Base-by-base conservation (phyloP, 2,329 filamentous ascomycete species). In the Elsinoe necatrix region DNA sequence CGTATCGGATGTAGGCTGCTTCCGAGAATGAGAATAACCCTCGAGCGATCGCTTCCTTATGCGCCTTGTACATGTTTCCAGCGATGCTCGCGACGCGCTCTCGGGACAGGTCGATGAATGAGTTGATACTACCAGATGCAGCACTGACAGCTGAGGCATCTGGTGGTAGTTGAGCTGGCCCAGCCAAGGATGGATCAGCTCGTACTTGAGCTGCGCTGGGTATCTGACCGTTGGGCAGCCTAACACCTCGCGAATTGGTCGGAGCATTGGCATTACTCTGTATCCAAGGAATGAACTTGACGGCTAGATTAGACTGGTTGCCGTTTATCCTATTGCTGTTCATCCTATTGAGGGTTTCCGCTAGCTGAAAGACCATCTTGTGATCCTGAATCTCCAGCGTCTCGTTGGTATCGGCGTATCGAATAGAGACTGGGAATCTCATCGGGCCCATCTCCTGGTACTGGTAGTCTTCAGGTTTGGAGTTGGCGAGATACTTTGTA, bases 401-500 rank as follows among this genome's bases (percentile, higher is more conserved):
- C 62, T 79, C 73, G 18, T 52, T 52, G 6, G 48, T 52, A 60
- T 82, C 81, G n/a, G 75, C 74, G 60, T 80, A 75, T 1, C 66
- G 71, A 14, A 75, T 68, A 1, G 73, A 75, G 14, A 79, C 72
- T 0, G 83, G 83, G 61, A 86, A 81, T 1, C 82, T 72, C 82
- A 86, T 85, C 0, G 82, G 80, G 0, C 83, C 83, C 80, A 79
- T 78, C 64, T 85, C 83, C 63, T 85, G 82, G 65, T 86, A 86
- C 18, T 82, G 81, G 63, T 86, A 85, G 59, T 85, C 75, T 18
- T 78, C 77, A 0, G 81, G 80, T 0, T 74, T 76, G 3, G 77
- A 79, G 3, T 77, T 79, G 2, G 77, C 76, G 1, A 86, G 74
- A 56, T 86, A 86, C 56, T 76, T 76, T 1, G 83, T 86, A 57